Conservation (phyloP, 768 basidiomycete species). For the Russula sp. region DNA sequence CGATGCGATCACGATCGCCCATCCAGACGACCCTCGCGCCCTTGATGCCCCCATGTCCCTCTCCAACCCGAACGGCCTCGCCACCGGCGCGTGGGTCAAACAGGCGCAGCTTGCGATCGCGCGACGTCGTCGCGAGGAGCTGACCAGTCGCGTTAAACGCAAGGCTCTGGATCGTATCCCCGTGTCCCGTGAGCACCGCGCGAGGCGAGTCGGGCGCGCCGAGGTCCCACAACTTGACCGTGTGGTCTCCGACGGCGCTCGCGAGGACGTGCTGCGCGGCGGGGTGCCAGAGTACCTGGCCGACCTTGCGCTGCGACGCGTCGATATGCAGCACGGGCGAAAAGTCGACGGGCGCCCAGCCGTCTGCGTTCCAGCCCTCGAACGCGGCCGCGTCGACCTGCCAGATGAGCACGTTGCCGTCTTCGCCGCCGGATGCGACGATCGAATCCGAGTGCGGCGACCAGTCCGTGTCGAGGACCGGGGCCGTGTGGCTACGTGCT, state of each 20-base stretch:
- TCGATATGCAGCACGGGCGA: conserved; percentile 78
- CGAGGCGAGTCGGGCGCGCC: conserved; percentile 60
- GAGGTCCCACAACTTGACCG: conserved; percentile 89
- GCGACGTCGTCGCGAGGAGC: conserved; percentile 78
- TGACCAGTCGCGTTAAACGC: conserved; percentile 78
- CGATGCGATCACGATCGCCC: conserved; percentile 82
- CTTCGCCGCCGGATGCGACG: conserved; percentile 89
- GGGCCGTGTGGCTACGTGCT: conserved; percentile 75
- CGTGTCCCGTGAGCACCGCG: conserved; percentile 61
- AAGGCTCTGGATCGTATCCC: conserved; percentile 81
- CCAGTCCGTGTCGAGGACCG: conserved; percentile 95
- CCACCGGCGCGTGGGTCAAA: conserved; percentile 84
- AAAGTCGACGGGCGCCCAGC: conserved; percentile 77
- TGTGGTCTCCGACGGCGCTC: conserved; percentile 74
- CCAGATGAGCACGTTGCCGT: conserved; percentile 91
- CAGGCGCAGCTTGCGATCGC: conserved; percentile 86
- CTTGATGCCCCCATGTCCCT: conserved; percentile 92
- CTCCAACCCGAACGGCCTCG: conserved; percentile 73
- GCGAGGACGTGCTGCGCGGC: conserved; percentile 84
- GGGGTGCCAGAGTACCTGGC: conserved; percentile 92
- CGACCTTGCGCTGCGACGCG: conserved; percentile 80
- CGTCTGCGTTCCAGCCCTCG: conserved; percentile 78
- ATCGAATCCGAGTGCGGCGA: conserved; percentile 88
- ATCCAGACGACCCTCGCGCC: conserved; percentile 85
- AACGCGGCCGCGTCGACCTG: conserved; percentile 63